Conservation (phyloP, 2,329 filamentous ascomycete genomes). For the Epichloe glyceriae region DNA sequence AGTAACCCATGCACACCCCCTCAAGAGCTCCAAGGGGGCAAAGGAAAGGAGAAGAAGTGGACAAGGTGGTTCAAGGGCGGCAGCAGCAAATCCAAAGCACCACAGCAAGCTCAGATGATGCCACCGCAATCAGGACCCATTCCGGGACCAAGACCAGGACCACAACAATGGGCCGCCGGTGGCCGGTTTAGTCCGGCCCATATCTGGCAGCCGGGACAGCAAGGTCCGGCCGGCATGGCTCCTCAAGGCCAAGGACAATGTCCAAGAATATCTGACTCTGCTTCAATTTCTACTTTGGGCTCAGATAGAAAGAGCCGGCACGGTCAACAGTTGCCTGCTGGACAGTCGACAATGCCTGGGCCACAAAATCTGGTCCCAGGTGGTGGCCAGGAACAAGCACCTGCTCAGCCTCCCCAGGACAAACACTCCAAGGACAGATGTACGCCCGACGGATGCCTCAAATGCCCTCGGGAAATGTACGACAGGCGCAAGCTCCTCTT, state of each 20-base stretch:
- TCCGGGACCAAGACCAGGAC: conserved; percentile 1
- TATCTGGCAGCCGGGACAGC: conserved; percentile 6
- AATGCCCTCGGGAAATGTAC: neutral
- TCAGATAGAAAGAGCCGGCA: neutral
- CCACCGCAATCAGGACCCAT: neutral
- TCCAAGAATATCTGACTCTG: conserved; percentile 1
- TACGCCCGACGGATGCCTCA: neutral
- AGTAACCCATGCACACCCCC: neutral
- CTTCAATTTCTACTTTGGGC: neutral
- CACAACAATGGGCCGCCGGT: conserved; percentile 1
- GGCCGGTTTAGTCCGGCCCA: conserved; percentile 2
- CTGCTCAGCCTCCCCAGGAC: neutral
- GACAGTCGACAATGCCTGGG: neutral
- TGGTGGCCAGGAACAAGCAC: neutral
- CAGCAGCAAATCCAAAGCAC: conserved; percentile 2
- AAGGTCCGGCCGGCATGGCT: neutral
- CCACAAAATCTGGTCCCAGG: neutral
- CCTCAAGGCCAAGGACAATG: neutral
- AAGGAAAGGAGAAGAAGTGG: conserved; percentile 16
- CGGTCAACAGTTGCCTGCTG: neutral
- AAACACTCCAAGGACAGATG: neutral
- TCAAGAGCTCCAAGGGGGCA: neutral
- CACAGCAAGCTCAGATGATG: conserved; percentile 3
- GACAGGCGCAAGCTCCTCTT: neutral
- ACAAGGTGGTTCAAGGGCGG: conserved; percentile 17